Percentiles rank a stretch among this genome's conserved stretches.
These are phyloP conservation scores for Diaporthe sp. DNA, from an alignment of 2,329 filamentous ascomycete species.

Conservation along the genomic window DNA sequence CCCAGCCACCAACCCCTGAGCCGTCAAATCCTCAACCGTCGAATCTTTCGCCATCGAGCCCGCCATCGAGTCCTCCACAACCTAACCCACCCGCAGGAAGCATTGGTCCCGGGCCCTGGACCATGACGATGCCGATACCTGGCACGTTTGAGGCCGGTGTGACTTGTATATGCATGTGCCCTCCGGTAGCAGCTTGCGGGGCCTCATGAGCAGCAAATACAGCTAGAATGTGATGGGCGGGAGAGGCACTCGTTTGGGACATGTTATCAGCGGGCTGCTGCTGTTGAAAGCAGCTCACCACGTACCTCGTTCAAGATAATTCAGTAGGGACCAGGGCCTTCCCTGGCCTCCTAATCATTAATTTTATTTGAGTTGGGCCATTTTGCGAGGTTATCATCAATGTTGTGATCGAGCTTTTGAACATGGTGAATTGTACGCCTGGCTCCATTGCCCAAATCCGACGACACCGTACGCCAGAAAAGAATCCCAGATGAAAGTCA, in stretches of 20 bases:
- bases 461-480: background rate
- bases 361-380: background rate
- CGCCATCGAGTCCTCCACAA: background rate
- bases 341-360: background rate
- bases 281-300: background rate
- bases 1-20: background rate
- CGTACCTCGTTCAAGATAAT: background rate
- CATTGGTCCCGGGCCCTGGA: constrained; percentile 63
- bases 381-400: background rate
- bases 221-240: background rate
- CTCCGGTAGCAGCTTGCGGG: background rate
- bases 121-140: constrained; percentile 9
- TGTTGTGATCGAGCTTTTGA: background rate
- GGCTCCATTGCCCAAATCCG: background rate
- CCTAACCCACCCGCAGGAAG: constrained; percentile 56
- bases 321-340: background rate
- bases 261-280: background rate
- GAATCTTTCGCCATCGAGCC: background rate
- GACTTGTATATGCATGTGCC: constrained; percentile 16
- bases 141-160: constrained; percentile 8
- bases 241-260: background rate
- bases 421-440: no score
- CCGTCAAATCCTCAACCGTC: background rate
- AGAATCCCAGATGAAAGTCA: background rate
- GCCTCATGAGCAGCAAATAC: background rate